Evolutionary conservation across 2,329 filamentous ascomycete species (phyloP), one percentile per base, ranked within the genome.

Genomic region (Colletotrichum tropicale): DNA sequence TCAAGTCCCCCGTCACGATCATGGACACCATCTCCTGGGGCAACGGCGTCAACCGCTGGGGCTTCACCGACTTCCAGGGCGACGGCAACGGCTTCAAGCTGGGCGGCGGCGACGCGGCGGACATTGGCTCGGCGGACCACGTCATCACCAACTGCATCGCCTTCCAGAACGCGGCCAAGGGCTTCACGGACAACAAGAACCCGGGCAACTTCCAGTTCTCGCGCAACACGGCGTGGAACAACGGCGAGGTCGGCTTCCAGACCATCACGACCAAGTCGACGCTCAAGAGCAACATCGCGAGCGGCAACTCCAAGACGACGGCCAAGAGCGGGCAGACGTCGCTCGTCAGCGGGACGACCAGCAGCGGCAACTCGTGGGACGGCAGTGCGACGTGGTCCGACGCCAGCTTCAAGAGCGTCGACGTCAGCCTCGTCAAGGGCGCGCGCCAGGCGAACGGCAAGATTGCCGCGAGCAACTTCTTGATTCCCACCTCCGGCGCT

Each of bases 41-140:
- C 26, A 88, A 88, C 70, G 87, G 87, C 8, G 81, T 86, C 71
- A 87, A 88, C 72, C 81, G 83, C 24, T 88, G 87, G 87, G 80
- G 78, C 43, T 88, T 88, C 79, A 77, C 71, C 10, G 72, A 82
- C 21, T 88, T 88, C 71, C 80, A 84, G 26, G 87, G 87, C 21
- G 87, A 88, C 64, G 87, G 87, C 38, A 88, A 89, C 77, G 86
- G 87, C 18, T 87, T 88, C 84, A 88, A 89, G 80, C 84, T 89
- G 5, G 85, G 86, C 30, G 84, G 84, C 34, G 81, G 80, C 60
- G 80, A 84, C 60, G 82, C 81, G 4, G 83, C 80, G 13, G 81
- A 82, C 48, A 81, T 83, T 30, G 83, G 80, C 15, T 79, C 86
- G 0, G 86, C 86, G 0, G 82, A 86, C 79, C 87, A 88, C 74